Base-by-base conservation (phyloP, 169 alveolate genomes). In the Cytauxzoon felis region DNA sequence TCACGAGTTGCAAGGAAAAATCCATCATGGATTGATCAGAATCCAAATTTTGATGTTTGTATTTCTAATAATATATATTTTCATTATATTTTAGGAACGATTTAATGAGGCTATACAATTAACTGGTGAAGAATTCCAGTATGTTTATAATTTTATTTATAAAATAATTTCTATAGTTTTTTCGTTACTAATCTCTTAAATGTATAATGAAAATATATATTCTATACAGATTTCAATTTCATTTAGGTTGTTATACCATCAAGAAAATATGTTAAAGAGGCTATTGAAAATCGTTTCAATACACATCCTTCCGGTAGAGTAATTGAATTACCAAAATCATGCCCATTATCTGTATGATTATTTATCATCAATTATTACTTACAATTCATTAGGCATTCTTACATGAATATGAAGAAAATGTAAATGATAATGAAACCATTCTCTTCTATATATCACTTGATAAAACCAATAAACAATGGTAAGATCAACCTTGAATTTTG, bases 1-100 rank as follows among this genome's bases (percentile, higher is more conserved):
- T 18, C 67, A 34, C 68, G 96, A 47, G 88, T 93, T 18, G 84
- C 76, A 24, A 69, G 95, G 40, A 82, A 89, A 48, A 91, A 92
- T 65, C 96, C 95, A 3, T 87, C 87, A 27, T 93, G 94, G 93
- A 86, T 89, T 19, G 93, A 78, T 30, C 81, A 53, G 43, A 81
- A 56, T 62, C 82, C 38, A 24, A 82, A 88, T 57, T 86, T 63
- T 19, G 80, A 64, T 53, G 91, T 16, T 13, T 49, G 70, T 2
- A 5, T 2, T 2, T 26, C 47, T 11, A 9, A 5, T 29, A 4
- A 1, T n/a, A 19, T 0, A 19, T 23, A n/a, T n/a, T n/a, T n/a
- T n/a, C n/a, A n/a, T n/a, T 29, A 33, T 23, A 18, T 9, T 16
- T 11, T 47, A 63, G 63, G 75, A 63, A 48, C 5, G 67, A 2